Conservation (phyloP, 225 moss, liverwort and hornwort species). For the Polytrichum commune region DNA sequence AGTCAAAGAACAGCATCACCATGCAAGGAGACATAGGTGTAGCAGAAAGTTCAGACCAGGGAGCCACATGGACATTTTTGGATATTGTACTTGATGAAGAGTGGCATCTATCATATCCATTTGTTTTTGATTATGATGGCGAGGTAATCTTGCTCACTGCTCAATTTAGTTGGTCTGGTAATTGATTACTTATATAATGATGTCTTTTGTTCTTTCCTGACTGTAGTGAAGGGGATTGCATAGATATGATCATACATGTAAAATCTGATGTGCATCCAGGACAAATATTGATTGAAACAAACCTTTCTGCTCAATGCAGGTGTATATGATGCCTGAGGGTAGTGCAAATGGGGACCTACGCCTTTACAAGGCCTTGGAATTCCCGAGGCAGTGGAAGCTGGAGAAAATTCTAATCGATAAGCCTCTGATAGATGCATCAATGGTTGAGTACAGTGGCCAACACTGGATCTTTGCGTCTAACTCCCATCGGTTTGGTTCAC, state of each 20-base stretch:
- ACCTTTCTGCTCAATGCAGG: slow-evolving; percentile 30
- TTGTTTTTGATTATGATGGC: slow-evolving; percentile 69
- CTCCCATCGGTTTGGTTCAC: slow-evolving; percentile 48
- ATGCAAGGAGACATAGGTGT: slow-evolving; percentile 91
- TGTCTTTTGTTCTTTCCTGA: too few relatives aligned
- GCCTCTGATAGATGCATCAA: slow-evolving; percentile 88
- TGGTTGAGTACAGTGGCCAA: slow-evolving; percentile 52
- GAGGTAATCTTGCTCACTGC: slow-evolving; percentile 40
- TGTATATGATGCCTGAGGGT: slow-evolving; percentile 98
- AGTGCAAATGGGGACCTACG: slow-evolving; percentile 65
- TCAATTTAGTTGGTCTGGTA: too few relatives aligned
- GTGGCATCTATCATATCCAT: slow-evolving; percentile 93
- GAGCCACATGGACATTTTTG: slow-evolving; percentile 66
- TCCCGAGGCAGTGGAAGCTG: slow-evolving; percentile 73
- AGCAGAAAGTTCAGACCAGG: slow-evolving; percentile 68
- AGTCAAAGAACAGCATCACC: slow-evolving; percentile 79
- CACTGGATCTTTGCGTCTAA: slow-evolving; percentile 89
- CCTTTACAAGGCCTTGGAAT: slow-evolving; percentile 63
- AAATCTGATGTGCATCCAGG: too few relatives aligned
- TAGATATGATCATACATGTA: too few relatives aligned
- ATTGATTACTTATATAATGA: too few relatives aligned
- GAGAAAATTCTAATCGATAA: slow-evolving; percentile 60
- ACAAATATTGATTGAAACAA: not conserved
- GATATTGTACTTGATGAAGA: slow-evolving; percentile 84
- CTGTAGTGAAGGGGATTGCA: too few relatives aligned